Evolutionary conservation across 164 flowering plant species (phyloP).

Genomic region (Kalanchoe fedtschenkoi): DNA sequence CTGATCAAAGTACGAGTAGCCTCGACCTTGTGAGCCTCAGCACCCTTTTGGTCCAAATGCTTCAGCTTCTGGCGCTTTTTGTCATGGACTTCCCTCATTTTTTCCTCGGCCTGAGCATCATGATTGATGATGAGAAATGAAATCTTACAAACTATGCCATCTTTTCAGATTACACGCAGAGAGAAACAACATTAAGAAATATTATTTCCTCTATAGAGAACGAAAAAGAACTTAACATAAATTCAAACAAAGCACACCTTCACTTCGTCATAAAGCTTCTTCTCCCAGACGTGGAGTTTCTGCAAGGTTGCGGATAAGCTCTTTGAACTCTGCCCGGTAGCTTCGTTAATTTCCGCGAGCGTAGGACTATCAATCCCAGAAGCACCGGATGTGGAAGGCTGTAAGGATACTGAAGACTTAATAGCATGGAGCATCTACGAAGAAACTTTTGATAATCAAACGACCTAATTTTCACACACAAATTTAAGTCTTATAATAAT

Average conservation of each 20-base stretch:
- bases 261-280: conserved; percentile 85
- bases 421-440: conserved; percentile 71
- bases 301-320: conserved; percentile 75
- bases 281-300: conserved; percentile 90
- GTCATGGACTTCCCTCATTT: conserved; percentile 78
- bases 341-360: conserved; percentile 33
- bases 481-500: too few relatives aligned
- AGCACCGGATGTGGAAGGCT: conserved; percentile 46
- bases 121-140: background rate
- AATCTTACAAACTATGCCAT: background rate
- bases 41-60: conserved; percentile 69
- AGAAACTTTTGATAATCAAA: conserved; percentile 63
- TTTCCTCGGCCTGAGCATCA: conserved; percentile 84
- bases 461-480: too few relatives aligned
- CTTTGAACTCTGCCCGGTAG: conserved; percentile 25
- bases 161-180: background rate
- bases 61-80: conserved; percentile 51
- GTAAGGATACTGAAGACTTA: conserved; percentile 58
- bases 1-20: conserved; percentile 46
- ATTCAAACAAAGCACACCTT: conserved; percentile 42
- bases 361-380: conserved; percentile 31
- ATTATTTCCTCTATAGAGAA: background rate
- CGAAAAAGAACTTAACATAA: background rate
- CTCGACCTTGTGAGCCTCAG: conserved; percentile 68
- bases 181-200: background rate